phyloP scores from a whole-genome alignment of 345 rosid species.

The Hevea brasiliensis region DNA sequence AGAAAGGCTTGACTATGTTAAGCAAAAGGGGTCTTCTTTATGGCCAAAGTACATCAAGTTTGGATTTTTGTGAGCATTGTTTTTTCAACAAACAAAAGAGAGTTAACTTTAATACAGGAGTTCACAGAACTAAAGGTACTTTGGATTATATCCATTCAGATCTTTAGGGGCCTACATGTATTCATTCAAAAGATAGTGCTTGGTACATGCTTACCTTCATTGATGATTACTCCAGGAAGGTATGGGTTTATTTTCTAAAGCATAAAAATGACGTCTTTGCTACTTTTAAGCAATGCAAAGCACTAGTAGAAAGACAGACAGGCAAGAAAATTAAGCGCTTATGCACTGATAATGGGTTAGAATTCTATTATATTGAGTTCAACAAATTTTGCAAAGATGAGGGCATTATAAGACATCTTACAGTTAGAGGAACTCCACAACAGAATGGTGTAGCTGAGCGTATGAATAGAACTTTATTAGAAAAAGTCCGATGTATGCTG shows the following conservation, averaged over 20 bases:
- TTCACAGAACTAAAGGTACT: too few relatives aligned
- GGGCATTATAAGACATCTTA: too few relatives aligned
- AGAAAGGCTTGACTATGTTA: too few relatives aligned
- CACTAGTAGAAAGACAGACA: not conserved
- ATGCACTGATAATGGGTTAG: too few relatives aligned
- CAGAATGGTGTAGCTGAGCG: not conserved
- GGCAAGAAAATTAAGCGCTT: not conserved
- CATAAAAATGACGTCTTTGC: not conserved
- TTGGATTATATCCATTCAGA: not conserved
- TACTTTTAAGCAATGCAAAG: not conserved
- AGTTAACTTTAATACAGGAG: not conserved
- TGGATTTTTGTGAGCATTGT: conserved; percentile 6
- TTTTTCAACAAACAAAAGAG: not conserved
- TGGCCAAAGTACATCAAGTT: too few relatives aligned
- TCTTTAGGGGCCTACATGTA: not conserved
- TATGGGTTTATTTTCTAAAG: too few relatives aligned
- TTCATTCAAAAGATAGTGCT: not conserved
- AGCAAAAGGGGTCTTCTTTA: not conserved
- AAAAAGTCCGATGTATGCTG: too few relatives aligned
- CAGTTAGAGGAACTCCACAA: not conserved
- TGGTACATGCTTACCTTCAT: not conserved
- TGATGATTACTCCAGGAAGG: not conserved
- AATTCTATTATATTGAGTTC: too few relatives aligned
- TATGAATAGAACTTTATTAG: not conserved
- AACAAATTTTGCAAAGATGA: too few relatives aligned